Conservation (phyloP, 2,329 filamentous ascomycete genomes). For the Aureobasidium lini region DNA sequence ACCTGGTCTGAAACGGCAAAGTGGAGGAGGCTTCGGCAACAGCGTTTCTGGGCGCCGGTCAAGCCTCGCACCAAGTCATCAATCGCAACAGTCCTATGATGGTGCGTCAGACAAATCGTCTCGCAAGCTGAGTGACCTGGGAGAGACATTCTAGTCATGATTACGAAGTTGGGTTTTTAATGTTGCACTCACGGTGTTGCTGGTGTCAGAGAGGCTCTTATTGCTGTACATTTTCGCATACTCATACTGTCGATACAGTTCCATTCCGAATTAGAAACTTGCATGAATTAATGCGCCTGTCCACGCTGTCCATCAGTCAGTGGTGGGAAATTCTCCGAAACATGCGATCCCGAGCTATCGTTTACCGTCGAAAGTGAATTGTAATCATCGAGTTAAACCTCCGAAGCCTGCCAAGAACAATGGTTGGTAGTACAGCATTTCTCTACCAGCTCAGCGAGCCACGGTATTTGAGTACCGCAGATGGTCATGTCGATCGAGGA, state of each 20-base stretch:
- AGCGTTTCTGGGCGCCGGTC: conserved; percentile 12
- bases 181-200: background rate
- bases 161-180: background rate
- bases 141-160: conserved; percentile 25
- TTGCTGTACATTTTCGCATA: conserved; percentile 2
- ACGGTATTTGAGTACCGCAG: background rate
- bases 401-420: background rate
- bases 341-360: background rate
- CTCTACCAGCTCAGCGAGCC: background rate
- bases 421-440: background rate
- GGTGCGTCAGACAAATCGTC: conserved; percentile 12
- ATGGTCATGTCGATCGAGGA: background rate
- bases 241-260: background rate
- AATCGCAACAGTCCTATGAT: conserved; percentile 11
- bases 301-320: background rate
- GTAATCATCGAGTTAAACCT: conserved; percentile 3
- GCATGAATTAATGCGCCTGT: conserved; percentile 2
- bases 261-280: background rate
- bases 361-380: background rate
- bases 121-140: conserved; percentile 24
- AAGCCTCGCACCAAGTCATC: conserved; percentile 12
- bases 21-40: conserved; percentile 26
- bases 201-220: conserved; percentile 1
- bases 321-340: conserved; percentile 10
- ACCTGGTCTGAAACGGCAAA: conserved; percentile 45